Evolutionary conservation across 2,329 filamentous ascomycete species (phyloP).

Genomic region (Cytospora paraplurivora): DNA sequence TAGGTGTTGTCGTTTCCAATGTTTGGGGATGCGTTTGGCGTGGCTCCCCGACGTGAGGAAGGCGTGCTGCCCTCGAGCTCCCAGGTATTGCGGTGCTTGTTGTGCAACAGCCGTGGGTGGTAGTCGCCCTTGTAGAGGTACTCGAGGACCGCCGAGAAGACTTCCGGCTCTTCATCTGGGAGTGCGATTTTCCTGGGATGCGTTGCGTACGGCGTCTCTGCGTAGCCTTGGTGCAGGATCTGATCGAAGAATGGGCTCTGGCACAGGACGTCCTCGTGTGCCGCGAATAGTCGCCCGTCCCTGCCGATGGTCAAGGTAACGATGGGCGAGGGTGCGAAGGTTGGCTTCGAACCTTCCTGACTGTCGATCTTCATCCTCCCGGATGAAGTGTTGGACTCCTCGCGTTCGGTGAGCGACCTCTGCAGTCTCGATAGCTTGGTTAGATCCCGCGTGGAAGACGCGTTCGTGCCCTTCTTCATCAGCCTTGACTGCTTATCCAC

Average conservation of each 20-base stretch:
- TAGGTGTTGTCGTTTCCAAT: constrained; percentile 41
- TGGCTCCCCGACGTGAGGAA: constrained; percentile 43
- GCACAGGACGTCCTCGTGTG: constrained; percentile 88
- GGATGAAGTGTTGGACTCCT: constrained; percentile 39
- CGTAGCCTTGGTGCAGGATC: constrained; percentile 71
- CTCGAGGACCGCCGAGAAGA: constrained; percentile 92
- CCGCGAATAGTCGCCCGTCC: constrained; percentile 89
- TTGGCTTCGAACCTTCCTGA: constrained; percentile 17
- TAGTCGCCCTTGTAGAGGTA: constrained; percentile 98
- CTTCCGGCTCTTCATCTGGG: constrained; percentile 79
- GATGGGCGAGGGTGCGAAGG: constrained; percentile 65
- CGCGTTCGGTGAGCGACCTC: constrained; percentile 67
- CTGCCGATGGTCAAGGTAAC: constrained; percentile 82
- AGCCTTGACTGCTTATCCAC: constrained; percentile 86
- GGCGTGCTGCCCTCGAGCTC: constrained; percentile 71
- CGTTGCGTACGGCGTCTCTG: constrained; percentile 52
- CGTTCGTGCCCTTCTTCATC: constrained; percentile 61
- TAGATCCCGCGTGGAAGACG: constrained; percentile 63
- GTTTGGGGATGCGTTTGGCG: constrained; percentile 55
- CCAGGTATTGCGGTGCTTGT: constrained; percentile 85
- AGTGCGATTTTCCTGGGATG: constrained; percentile 78
- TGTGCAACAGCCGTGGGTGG: constrained; percentile 84
- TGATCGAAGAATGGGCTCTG: constrained; percentile 82
- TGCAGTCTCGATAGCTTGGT: constrained; percentile 84
- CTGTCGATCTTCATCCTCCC: constrained; percentile 26